Percentiles rank a stretch among this genome's conserved stretches.
phyloP scores from a whole-genome alignment of 371 early-diverging fungal species.

The Mortierella sp. region DNA sequence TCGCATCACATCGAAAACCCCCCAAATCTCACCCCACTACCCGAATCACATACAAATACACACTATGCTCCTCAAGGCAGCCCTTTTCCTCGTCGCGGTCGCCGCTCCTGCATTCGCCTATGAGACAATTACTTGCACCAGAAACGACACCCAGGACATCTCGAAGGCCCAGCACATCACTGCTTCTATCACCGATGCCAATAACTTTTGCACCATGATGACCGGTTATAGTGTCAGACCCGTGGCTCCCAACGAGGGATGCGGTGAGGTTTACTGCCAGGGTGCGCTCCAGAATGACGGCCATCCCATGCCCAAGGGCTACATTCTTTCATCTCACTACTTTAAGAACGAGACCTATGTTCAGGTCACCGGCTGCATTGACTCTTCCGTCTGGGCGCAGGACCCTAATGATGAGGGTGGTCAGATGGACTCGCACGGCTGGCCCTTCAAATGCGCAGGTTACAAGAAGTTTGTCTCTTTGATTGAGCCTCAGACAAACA shows the following conservation, averaged over 20 bases:
- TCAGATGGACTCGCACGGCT: slow-evolving; percentile 57
- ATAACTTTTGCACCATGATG: slow-evolving; percentile 39
- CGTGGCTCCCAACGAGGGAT: slow-evolving; percentile 39
- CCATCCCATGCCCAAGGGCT: slow-evolving; percentile 53
- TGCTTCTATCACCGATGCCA: slow-evolving; percentile 20
- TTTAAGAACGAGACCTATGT: slow-evolving; percentile 52
- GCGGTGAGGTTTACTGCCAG: slow-evolving; percentile 35
- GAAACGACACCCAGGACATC: slow-evolving; percentile 20
- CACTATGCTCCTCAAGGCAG: slow-evolving; percentile 16
- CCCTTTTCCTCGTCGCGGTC: slow-evolving; percentile 14
- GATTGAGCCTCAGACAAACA: slow-evolving; percentile 59
- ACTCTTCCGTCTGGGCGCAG: slow-evolving; percentile 46
- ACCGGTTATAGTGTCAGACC: slow-evolving; percentile 20
- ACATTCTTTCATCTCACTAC: slow-evolving; percentile 39
- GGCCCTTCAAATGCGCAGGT: slow-evolving; percentile 48
- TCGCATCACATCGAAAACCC: too few relatives aligned
- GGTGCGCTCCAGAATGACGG: slow-evolving; percentile 39
- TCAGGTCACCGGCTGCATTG: slow-evolving; percentile 61
- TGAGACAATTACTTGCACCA: slow-evolving; percentile 28
- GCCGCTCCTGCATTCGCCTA: slow-evolving; percentile 28
- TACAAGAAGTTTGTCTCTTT: slow-evolving; percentile 60
- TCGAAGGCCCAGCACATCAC: slow-evolving; percentile 21
- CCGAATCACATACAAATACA: not conserved
- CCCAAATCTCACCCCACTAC: too few relatives aligned
- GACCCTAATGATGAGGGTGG: slow-evolving; percentile 60